Conservation (phyloP, 2,329 filamentous ascomycete genomes). For the Exutisphaerella laricina region DNA sequence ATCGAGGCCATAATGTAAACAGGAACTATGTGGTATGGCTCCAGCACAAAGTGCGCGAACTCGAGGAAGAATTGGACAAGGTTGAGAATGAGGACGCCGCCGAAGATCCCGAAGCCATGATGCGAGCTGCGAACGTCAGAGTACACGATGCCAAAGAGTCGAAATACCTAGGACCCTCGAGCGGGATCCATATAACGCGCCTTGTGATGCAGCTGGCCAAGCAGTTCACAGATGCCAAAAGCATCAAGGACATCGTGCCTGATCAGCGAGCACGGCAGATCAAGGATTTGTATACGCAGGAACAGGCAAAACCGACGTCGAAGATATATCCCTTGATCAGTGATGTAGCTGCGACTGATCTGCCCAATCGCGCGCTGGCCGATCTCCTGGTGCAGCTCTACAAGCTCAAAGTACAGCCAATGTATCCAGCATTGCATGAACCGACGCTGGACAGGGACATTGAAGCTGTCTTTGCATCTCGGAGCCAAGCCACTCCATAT, state of each 20-base stretch:
- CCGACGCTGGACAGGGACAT: conserved; percentile 69
- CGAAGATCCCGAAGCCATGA: conserved; percentile 72
- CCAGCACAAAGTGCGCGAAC: conserved; percentile 74
- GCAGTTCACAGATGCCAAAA: conserved; percentile 82
- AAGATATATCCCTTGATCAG: conserved; percentile 91
- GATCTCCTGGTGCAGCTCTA: conserved; percentile 80
- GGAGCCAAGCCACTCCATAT: conserved; percentile 49
- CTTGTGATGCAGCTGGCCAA: conserved; percentile 96
- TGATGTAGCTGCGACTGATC: conserved; percentile 66
- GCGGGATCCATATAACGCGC: conserved; percentile 90
- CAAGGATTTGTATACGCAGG: conserved; percentile 61
- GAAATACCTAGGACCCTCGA: conserved; percentile 87
- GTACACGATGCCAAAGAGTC: conserved; percentile 82
- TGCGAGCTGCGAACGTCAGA: conserved; percentile 78
- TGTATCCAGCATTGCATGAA: conserved; percentile 84
- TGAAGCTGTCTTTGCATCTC: conserved; percentile 72
- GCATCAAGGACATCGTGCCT: conserved; percentile 86
- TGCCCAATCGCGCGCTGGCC: conserved; percentile 69
- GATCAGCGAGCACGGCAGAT: conserved; percentile 62
- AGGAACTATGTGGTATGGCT: conserved; percentile 89
- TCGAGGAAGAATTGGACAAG: conserved; percentile 75
- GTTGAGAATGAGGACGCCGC: conserved; percentile 71
- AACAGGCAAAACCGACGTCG: conserved; percentile 61
- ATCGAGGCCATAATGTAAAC: conserved; percentile 78
- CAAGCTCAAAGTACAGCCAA: conserved; percentile 80